Evolutionary conservation across 768 basidiomycete species (phyloP).

Genomic region (Psilocybe sp.): DNA sequence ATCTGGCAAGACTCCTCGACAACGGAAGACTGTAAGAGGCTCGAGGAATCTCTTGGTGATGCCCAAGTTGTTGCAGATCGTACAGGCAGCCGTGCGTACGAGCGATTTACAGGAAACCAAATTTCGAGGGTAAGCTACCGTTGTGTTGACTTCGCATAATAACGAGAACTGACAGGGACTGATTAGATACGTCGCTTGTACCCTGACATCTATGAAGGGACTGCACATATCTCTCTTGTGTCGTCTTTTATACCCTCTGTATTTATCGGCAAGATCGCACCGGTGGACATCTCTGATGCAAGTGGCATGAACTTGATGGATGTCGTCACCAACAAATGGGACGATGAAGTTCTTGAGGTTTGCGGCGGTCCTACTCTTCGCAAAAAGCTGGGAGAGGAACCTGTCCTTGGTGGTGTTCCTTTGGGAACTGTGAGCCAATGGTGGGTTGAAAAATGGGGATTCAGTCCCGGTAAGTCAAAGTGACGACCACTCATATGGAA

Average conservation of each 20-base stretch:
- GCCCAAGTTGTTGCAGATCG: conserved; percentile 68
- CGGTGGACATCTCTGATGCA: conserved; percentile 85
- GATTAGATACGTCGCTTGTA: conserved; percentile 54
- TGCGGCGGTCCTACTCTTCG: conserved; percentile 69
- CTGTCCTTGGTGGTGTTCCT: conserved; percentile 65
- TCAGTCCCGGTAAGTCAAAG: conserved; percentile 49
- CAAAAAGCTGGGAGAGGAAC: conserved; percentile 71
- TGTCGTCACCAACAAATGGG: conserved; percentile 72
- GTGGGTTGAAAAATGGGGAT: conserved; percentile 78
- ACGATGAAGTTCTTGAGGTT: conserved; percentile 58
- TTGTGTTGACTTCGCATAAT: not conserved
- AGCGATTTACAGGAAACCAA: conserved; percentile 86
- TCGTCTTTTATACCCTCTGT: conserved; percentile 82
- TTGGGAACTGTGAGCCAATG: conserved; percentile 66
- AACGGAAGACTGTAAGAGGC: conserved; percentile 62
- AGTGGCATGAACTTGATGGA: conserved; percentile 92
- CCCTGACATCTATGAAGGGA: conserved; percentile 53
- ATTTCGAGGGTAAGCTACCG: conserved; percentile 59
- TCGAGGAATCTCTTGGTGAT: conserved; percentile 70
- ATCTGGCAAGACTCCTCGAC: conserved; percentile 95
- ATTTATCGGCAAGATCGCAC: conserved; percentile 74
- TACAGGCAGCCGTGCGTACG: conserved; percentile 82
- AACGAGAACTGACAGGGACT: conserved; percentile 2
- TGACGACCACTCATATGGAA: not conserved
- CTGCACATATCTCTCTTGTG: conserved; percentile 72